Evolutionary conservation across 208 protist genomes (phyloP).

Genomic region (Porcisia deanei): DNA sequence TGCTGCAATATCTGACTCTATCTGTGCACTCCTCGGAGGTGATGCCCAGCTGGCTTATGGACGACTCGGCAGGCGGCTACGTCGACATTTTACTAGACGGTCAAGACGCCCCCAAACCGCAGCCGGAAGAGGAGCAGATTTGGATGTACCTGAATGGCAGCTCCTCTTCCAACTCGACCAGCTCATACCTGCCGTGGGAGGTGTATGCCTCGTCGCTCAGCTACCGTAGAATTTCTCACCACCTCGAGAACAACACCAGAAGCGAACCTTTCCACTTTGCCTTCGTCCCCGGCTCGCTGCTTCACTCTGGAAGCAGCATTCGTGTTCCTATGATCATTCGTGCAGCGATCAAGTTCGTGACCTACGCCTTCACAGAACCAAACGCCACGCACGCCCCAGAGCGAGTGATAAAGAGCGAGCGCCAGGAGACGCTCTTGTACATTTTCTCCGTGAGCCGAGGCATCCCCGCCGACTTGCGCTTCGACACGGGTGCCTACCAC

Average conservation of each 20-base stretch:
- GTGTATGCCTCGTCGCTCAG: slow-evolving; percentile 71
- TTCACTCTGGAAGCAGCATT: slow-evolving; percentile 66
- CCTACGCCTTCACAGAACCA: slow-evolving; percentile 29
- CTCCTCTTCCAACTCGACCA: neutral
- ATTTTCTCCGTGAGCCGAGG: slow-evolving; percentile 61
- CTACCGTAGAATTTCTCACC: slow-evolving; percentile 62
- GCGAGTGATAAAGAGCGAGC: slow-evolving; percentile 39
- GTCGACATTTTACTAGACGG: slow-evolving; percentile 75
- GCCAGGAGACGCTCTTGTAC: slow-evolving; percentile 61
- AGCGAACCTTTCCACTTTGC: slow-evolving; percentile 77
- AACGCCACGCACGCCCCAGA: slow-evolving; percentile 30
- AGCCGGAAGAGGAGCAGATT: slow-evolving; percentile 35
- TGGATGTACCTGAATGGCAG: slow-evolving; percentile 47
- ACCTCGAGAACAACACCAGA: neutral
- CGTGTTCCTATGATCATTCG: slow-evolving; percentile 58
- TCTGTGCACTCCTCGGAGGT: slow-evolving; percentile 48
- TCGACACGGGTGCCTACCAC: slow-evolving; percentile 60
- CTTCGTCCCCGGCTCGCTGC: slow-evolving; percentile 78
- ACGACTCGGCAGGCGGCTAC: slow-evolving; percentile 8
- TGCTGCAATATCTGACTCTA: slow-evolving; percentile 79
- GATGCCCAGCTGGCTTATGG: slow-evolving; percentile 18
- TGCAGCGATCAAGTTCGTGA: slow-evolving; percentile 61
- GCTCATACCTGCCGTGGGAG: slow-evolving; percentile 55
- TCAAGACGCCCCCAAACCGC: slow-evolving; percentile 20
- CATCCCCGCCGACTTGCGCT: slow-evolving; percentile 59